These are phyloP conservation scores for Calendula officinalis DNA, from an alignment of 129 eudicot genomes.

Conservation along the genomic window DNA sequence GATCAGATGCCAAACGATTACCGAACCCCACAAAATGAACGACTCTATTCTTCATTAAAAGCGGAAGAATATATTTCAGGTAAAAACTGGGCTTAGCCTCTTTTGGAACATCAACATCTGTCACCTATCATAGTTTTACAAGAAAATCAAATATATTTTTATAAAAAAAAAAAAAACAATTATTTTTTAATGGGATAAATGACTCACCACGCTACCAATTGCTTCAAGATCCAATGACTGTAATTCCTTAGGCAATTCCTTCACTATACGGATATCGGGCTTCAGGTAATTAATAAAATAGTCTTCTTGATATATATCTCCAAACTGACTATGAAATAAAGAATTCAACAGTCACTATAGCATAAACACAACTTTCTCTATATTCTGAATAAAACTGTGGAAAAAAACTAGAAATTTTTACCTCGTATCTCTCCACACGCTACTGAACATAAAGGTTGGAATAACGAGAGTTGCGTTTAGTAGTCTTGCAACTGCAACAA, in stretches of 20 bases:
- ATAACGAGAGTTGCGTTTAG: constrained; percentile 94
- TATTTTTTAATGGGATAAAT: constrained; percentile 5
- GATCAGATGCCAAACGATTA: constrained; percentile 97
- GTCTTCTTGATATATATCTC: constrained; percentile 98
- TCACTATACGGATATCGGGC: constrained; percentile 87
- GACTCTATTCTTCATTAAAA: constrained; percentile 69
- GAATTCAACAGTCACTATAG: constrained; percentile 43
- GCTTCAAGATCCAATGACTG: constrained; percentile 86
- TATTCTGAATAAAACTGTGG: background rate
- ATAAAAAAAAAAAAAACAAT: background rate
- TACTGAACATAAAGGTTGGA: constrained; percentile 85
- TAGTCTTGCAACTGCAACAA: constrained; percentile 93
- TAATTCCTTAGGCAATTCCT: constrained; percentile 82
- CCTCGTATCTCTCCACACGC: constrained; percentile 96
- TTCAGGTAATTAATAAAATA: constrained; percentile 81
- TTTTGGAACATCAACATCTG: constrained; percentile 76
- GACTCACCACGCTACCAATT: constrained; percentile 89
- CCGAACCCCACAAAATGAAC: constrained; percentile 95
- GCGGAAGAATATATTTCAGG: constrained; percentile 78
- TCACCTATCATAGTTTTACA: constrained; percentile 45
- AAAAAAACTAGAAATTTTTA: constrained; percentile 9
- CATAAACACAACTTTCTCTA: background rate
- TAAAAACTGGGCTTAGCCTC: constrained; percentile 96
- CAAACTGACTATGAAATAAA: constrained; percentile 83
- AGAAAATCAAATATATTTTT: constrained; percentile 4